These are phyloP conservation scores for Aspergillus piperis DNA, from an alignment of 2,329 filamentous ascomycete genomes.

Conservation along the genomic window DNA sequence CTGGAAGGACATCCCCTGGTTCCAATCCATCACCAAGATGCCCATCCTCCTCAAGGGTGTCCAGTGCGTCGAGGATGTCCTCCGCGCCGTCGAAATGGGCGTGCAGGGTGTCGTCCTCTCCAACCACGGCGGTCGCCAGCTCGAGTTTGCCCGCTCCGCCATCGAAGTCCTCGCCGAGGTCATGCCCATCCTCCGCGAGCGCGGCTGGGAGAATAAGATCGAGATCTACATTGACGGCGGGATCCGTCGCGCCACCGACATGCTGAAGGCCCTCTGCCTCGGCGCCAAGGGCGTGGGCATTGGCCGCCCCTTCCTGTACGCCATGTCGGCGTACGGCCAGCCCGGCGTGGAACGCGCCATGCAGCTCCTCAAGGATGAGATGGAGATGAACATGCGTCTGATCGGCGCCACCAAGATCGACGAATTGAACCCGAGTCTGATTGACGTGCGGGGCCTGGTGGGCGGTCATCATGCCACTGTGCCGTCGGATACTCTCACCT, in stretches of 20 bases:
- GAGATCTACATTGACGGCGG: slow-evolving; percentile 93
- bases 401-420: slow-evolving; percentile 76
- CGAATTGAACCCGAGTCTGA: slow-evolving; percentile 75
- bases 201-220: slow-evolving; percentile 72
- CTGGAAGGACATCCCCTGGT: slow-evolving; percentile 96
- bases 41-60: slow-evolving; percentile 96
- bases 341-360: slow-evolving; percentile 88
- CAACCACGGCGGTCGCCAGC: slow-evolving; percentile 92
- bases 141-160: slow-evolving; percentile 86
- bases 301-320: slow-evolving; percentile 90
- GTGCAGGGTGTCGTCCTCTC: slow-evolving; percentile 90
- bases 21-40: slow-evolving; percentile 85
- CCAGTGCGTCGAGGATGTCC: slow-evolving; percentile 91
- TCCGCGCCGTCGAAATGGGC: slow-evolving; percentile 78
- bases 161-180: slow-evolving; percentile 92
- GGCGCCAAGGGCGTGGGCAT: slow-evolving; percentile 93
- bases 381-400: slow-evolving; percentile 98
- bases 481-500: slow-evolving; percentile 62
- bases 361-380: slow-evolving; percentile 89
- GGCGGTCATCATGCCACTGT: slow-evolving; percentile 60
- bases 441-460: slow-evolving; percentile 72
- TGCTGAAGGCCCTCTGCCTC: slow-evolving; percentile 91
- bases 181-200: slow-evolving; percentile 78
- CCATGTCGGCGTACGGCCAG: slow-evolving; percentile 89
- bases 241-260: slow-evolving; percentile 84